Conservation (phyloP, 2,329 filamentous ascomycete genomes). For the Colletotrichum truncatum region DNA sequence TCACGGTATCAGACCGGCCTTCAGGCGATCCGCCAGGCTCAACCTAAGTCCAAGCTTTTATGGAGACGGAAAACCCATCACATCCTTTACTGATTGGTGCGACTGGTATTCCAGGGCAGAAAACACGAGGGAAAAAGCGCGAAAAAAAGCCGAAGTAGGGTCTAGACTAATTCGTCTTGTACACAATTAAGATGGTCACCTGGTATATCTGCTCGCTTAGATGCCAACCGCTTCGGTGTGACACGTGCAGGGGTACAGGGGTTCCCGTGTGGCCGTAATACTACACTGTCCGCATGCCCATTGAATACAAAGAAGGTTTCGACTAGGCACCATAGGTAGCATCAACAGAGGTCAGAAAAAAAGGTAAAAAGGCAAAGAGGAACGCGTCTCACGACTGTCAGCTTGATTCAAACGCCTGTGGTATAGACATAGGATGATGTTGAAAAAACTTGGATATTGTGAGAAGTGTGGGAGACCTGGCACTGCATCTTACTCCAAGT, state of each 20-base stretch:
- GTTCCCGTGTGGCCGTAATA: slow-evolving; percentile 4
- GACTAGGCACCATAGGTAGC: no score
- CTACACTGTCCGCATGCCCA: neutral
- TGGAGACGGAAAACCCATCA: no score
- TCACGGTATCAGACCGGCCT: neutral
- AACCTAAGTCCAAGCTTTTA: neutral
- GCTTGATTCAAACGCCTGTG: no score
- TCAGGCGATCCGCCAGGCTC: neutral
- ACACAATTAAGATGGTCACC: neutral
- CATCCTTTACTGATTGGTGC: no score
- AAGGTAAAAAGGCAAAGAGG: no score
- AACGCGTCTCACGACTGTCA: no score
- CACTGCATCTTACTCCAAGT: neutral
- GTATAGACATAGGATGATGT: no score
- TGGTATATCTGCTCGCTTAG: neutral
- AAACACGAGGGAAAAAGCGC: no score
- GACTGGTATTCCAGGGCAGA: no score
- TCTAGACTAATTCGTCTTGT: neutral
- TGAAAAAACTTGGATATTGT: neutral
- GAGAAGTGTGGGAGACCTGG: no score
- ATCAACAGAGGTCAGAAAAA: no score
- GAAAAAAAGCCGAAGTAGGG: no score
- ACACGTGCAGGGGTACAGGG: neutral
- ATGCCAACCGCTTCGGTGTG: neutral
- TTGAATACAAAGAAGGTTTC: neutral